These are phyloP conservation scores for Aspergillus tanneri DNA, from an alignment of 2,329 filamentous ascomycete species.

Conservation along the genomic window DNA sequence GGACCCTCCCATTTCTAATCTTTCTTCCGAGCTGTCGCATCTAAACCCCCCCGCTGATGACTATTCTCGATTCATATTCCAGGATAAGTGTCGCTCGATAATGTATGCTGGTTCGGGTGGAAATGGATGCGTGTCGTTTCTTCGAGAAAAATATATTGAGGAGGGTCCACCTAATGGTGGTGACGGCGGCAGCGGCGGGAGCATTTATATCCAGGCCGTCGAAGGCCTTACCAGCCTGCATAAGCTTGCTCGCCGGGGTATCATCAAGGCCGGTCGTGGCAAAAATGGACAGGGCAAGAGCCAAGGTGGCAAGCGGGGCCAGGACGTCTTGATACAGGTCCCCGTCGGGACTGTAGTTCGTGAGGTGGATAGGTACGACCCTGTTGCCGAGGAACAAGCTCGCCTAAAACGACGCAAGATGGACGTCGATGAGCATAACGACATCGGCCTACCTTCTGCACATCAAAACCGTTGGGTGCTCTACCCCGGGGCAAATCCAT, in stretches of 20 bases:
- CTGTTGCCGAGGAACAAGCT: constrained; percentile 65
- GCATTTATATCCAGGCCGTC: constrained; percentile 90
- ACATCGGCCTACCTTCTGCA: constrained; percentile 42
- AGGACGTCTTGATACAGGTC: constrained; percentile 84
- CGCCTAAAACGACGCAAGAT: constrained; percentile 33
- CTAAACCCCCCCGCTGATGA: constrained; percentile 82
- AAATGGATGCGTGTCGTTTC: constrained; percentile 89
- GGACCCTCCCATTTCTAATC: constrained; percentile 16
- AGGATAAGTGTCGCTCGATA: constrained; percentile 77
- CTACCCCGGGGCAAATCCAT: constrained; percentile 75
- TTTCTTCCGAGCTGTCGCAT: constrained; percentile 47
- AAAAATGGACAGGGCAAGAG: constrained; percentile 50
- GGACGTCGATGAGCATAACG: constrained; percentile 56
- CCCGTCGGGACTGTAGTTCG: constrained; percentile 89
- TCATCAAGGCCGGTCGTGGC: constrained; percentile 51
- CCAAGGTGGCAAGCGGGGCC: constrained; percentile 69
- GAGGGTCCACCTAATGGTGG: constrained; percentile 93
- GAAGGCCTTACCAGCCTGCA: constrained; percentile 89
- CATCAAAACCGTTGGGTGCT: constrained; percentile 76
- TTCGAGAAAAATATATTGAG: constrained; percentile 84
- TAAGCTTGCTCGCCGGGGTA: constrained; percentile 76
- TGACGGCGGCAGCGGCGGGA: constrained; percentile 88
- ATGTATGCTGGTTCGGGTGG: constrained; percentile 79
- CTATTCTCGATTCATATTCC: constrained; percentile 78
- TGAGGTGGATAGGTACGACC: constrained; percentile 77